Evolutionary conservation across 257 asterid genomes (phyloP).

Genomic region (Solanum bukasovii): DNA sequence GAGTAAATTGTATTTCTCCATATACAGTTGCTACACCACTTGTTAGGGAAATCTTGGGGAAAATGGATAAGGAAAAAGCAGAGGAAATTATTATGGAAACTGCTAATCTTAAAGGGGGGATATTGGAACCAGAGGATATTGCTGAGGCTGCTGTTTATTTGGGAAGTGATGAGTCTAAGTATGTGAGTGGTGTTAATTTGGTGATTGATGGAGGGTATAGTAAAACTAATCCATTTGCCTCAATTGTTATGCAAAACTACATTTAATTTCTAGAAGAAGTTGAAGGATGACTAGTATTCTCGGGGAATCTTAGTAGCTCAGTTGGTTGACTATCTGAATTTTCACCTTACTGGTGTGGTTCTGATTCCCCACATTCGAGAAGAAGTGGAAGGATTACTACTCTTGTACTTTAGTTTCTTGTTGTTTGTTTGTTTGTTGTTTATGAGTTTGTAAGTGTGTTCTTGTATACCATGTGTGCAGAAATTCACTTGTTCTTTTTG

Average conservation of each 20-base stretch:
- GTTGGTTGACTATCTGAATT: neutral
- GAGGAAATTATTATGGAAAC: neutral
- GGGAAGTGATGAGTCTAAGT: constrained; percentile 15
- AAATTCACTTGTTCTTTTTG: neutral
- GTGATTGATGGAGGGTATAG: constrained; percentile 16
- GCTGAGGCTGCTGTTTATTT: constrained; percentile 14
- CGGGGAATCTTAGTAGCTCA: neutral
- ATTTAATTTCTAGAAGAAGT: neutral
- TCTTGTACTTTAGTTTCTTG: neutral
- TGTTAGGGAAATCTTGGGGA: neutral
- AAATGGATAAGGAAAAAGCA: neutral
- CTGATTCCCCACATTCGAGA: too few relatives aligned
- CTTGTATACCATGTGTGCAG: neutral
- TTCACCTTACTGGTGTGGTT: neutral
- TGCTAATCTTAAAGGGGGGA: neutral
- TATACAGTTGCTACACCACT: neutral
- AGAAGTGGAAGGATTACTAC: neutral
- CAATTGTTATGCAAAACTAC: neutral
- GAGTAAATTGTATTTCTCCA: constrained; percentile 25
- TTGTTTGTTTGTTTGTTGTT: neutral
- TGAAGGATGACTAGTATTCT: neutral
- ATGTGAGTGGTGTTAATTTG: constrained; percentile 12
- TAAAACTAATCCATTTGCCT: constrained; percentile 1
- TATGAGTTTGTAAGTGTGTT: neutral
- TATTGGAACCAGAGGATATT: neutral